Evolutionary conservation across 495 filamentous ascomycete genomes (phyloP), one percentile per base, ranked within the genome.

Genomic region (Neurospora cerealis): DNA sequence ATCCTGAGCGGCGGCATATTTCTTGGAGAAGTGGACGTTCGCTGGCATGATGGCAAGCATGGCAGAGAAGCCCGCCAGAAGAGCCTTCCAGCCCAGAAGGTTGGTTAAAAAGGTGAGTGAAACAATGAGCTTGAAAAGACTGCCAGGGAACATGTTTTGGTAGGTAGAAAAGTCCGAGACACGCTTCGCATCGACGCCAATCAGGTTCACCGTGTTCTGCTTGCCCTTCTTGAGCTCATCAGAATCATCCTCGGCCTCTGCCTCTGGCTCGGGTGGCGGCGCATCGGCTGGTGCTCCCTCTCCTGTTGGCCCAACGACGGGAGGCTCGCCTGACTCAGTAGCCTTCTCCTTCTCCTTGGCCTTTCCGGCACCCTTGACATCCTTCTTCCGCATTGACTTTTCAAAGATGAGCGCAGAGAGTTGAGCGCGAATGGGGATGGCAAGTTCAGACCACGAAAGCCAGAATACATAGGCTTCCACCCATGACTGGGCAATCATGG

Each of bases 381-480:
- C 92, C 76, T 96, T 96, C 44, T 90, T 87, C 37, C 91, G 88
- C 89, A 93, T 91, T 0, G 92, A 86, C 79, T 96, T 96, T 48
- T 89, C 86, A 74, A 95, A 95, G 11, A 95, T 87, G 24, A 93
- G 82, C 1, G 92, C 88, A 2, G 91, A 91, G 2, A 95, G 82
- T 72, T 94, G 90, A 32, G 88, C 85, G 39, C 91, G 88, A 40
- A 95, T 84, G 3, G 91, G 91, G 24, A 93, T 84, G 28, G 85
- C 86, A 5, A 94, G 75, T 44, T 88, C 86, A 0, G 89, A 88
- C 79, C 85, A 93, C 1, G 88, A 88, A 34, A 91, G 77, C 91
- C 92, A 94, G 77, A 85, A 88, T 5, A 88, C 73, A 83, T 88
- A 90, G 0, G 87, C 81, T 73, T 92, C 91, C 21, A 91, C 78